Base-by-base conservation (phyloP, 2,329 filamentous ascomycete genomes). In the Passalora sequoiae region DNA sequence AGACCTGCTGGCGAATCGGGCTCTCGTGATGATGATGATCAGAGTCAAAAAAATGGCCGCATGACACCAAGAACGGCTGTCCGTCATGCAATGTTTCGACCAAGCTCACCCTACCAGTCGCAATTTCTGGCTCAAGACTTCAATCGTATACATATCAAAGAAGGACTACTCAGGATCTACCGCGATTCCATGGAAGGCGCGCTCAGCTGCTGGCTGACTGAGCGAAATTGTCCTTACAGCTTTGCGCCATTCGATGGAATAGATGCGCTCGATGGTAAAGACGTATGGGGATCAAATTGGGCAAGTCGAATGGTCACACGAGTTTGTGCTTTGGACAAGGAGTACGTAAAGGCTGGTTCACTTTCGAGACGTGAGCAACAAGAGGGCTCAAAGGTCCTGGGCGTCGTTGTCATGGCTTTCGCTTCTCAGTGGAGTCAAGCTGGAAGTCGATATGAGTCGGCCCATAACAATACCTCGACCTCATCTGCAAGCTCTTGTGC, bases 151-250 rank as follows among this genome's bases (percentile, higher is more conserved):
- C 46, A 49, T 25, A 39, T 49, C 46, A 49, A 49, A 21, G 30
- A 40, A 12, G 35, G 45, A 9, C 38, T 52, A 9, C 24, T 53
- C 25, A 50, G 49, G 27, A 47, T 53, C 13, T 53, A 53, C 24
- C 47, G 47, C 24, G 50, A 53, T 29, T 48, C 44, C 27, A 46
- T 53, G 37, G 50, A 53, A 28, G 45, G 45, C 17, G 47, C 47
- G 6, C 38, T 53, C 15, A 47, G 43, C 30, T 53, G 50, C 28
- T 53, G 50, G 50, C 32, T 50, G 24, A 50, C 43, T 1, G 47
- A 53, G 24, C 25, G 47, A 16, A 50, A 50, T 21, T 53, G 50
- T 27, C 50, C 50, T 4, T 53, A 53, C 36, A 43, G 46, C 13
- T 40, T 44, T 28, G 40, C 39, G 10, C 30, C 27, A 2, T 53